These are phyloP conservation scores for Globisporangium paddicum DNA, from an alignment of 352 stramenopile species.

Conservation along the genomic window DNA sequence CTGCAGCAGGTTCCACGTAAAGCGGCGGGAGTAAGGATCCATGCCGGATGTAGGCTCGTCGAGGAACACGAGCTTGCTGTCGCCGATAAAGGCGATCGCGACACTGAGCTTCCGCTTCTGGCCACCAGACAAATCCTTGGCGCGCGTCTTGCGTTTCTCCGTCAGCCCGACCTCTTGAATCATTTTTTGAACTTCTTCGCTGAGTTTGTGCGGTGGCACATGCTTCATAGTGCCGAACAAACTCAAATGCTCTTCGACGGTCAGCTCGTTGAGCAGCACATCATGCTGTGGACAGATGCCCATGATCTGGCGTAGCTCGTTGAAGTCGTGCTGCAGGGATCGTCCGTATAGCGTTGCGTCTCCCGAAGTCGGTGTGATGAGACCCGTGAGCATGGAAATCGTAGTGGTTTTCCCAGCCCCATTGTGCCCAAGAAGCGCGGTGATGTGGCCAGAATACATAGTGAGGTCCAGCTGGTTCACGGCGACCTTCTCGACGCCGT, in stretches of 20 bases:
- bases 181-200: conserved; percentile 30
- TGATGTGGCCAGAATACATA: conserved; percentile 88
- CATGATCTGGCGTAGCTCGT: conserved; percentile 88
- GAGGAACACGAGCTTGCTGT: conserved; percentile 87
- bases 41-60: conserved; percentile 95
- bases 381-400: conserved; percentile 86
- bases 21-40: conserved; percentile 92
- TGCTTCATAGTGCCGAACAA: conserved; percentile 93
- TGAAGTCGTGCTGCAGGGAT: conserved; percentile 75
- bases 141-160: conserved; percentile 76
- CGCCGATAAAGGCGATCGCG: conserved; percentile 94
- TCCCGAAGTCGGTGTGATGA: conserved; percentile 49
- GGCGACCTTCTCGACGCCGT: conserved; percentile 54
- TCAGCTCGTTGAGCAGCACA: conserved; percentile 93
- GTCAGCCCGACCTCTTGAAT: conserved; percentile 82
- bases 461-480: conserved; percentile 70
- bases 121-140: conserved; percentile 82
- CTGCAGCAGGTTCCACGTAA: conserved; percentile 89
- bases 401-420: conserved; percentile 75
- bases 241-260: conserved; percentile 92
- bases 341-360: conserved; percentile 68
- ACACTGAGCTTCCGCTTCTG: conserved; percentile 96
- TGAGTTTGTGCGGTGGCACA: conserved; percentile 25
- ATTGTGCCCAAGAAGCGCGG: conserved; percentile 65
- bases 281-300: conserved; percentile 97